phyloP scores from a whole-genome alignment of 805 yeast genomes.

The Kazachstania taianensis region DNA sequence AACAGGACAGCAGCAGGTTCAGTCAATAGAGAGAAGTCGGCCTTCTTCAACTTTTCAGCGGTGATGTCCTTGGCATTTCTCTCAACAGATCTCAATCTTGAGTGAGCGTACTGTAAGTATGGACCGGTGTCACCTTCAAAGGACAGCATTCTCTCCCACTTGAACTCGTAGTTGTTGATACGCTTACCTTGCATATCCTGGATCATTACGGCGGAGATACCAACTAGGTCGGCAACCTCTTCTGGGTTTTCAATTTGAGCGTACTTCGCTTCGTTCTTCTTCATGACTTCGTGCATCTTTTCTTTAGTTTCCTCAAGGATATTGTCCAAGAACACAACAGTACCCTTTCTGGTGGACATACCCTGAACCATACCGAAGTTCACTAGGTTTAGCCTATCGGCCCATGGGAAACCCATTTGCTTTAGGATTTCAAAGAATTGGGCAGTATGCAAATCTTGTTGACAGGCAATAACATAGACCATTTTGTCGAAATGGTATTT shows the following conservation, averaged over 20 bases:
- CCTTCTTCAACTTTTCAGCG: constrained; percentile 32
- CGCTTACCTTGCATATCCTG: constrained; percentile 98
- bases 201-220: constrained; percentile 95
- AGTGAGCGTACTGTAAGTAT: constrained; percentile 93
- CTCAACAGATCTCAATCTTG: constrained; percentile 87
- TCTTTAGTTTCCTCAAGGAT: constrained; percentile 88
- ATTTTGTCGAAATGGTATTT: constrained; percentile 82
- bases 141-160: constrained; percentile 96
- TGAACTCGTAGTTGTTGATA: constrained; percentile 87
- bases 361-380: constrained; percentile 97
- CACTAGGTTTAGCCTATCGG: constrained; percentile 64
- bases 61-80: constrained; percentile 56
- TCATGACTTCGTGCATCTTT: constrained; percentile 93
- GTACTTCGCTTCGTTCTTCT: constrained; percentile 79
- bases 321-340: constrained; percentile 92
- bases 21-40: constrained; percentile 49
- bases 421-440: constrained; percentile 91
- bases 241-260: constrained; percentile 92
- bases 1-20: constrained; percentile 65
- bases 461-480: constrained; percentile 91
- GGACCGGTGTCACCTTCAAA: constrained; percentile 99
- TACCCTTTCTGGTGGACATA: constrained; percentile 96
- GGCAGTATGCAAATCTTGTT: constrained; percentile 87
- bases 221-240: constrained; percentile 85
- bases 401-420: constrained; percentile 84